Evolutionary conservation across 257 asterid genomes (phyloP).

Genomic region (Linderniella brevidens): DNA sequence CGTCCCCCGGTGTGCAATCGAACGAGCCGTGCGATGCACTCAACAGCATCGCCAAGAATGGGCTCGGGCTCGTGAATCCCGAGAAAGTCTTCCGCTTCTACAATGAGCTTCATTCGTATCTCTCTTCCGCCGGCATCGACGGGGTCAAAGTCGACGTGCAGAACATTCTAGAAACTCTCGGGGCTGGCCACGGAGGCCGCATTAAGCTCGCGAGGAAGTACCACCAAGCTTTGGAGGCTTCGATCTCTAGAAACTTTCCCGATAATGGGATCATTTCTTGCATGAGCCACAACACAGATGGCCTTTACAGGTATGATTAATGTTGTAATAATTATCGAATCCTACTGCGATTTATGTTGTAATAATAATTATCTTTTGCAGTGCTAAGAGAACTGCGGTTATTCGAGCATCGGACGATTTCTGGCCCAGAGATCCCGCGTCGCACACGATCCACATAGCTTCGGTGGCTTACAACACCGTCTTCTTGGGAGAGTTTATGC

Average conservation of each 20-base stretch:
- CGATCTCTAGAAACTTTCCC: slow-evolving; percentile 53
- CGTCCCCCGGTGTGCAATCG: slow-evolving; percentile 59
- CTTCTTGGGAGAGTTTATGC: slow-evolving; percentile 90
- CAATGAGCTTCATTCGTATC: slow-evolving; percentile 63
- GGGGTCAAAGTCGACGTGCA: slow-evolving; percentile 83
- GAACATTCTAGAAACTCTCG: slow-evolving; percentile 76
- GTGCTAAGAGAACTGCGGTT: slow-evolving; percentile 62
- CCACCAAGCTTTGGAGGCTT: slow-evolving; percentile 80
- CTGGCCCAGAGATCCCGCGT: slow-evolving; percentile 91
- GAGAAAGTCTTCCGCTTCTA: slow-evolving; percentile 60
- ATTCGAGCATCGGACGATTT: slow-evolving; percentile 84
- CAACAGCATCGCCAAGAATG: slow-evolving; percentile 44
- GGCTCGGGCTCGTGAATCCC: slow-evolving; percentile 80
- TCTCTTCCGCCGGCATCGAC: slow-evolving; percentile 59
- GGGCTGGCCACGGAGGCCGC: slow-evolving; percentile 84
- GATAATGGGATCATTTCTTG: slow-evolving; percentile 87
- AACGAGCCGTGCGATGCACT: slow-evolving; percentile 56
- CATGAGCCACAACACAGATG: slow-evolving; percentile 91
- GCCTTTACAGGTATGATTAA: slow-evolving; percentile 50
- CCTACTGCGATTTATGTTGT: too few species aligned
- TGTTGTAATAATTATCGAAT: too few species aligned
- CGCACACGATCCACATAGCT: slow-evolving; percentile 91
- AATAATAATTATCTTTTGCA: slow-evolving; percentile 11
- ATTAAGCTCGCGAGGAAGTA: slow-evolving; percentile 69
- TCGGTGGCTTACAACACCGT: slow-evolving; percentile 85